Evolutionary conservation across 2,329 filamentous ascomycete genomes (phyloP).

Genomic region (Ophiosphaerella herpotricha): DNA sequence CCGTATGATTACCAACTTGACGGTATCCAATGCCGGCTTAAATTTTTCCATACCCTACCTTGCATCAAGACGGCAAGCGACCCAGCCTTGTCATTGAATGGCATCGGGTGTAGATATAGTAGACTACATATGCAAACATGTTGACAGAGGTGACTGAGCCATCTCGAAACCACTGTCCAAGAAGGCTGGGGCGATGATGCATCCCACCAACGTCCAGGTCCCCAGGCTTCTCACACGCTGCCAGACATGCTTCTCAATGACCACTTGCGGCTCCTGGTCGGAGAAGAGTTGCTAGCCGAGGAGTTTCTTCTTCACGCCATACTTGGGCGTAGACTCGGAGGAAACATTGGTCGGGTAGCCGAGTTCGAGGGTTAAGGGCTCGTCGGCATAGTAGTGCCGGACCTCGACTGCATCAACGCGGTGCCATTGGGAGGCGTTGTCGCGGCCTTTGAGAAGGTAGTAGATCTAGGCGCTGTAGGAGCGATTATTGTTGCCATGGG

Average conservation of each 20-base stretch:
- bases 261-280: conserved; percentile 52
- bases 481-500: conserved; percentile 38
- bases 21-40: no score
- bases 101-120: no score
- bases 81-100: no score
- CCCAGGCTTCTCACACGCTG: conserved; percentile 54
- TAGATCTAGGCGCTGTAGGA: conserved; percentile 58
- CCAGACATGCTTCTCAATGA: conserved; percentile 51
- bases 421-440: conserved; percentile 55
- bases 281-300: conserved; percentile 53
- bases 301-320: conserved; percentile 12
- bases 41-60: no score
- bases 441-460: conserved; percentile 55
- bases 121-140: no score
- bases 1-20: no score
- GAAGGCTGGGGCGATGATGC: conserved; percentile 29
- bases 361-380: conserved; percentile 54
- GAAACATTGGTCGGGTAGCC: conserved; percentile 34
- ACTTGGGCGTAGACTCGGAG: neutral
- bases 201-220: conserved; percentile 56
- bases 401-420: conserved; percentile 55
- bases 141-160: neutral
- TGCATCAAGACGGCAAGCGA: no score
- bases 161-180: conserved; percentile 24
- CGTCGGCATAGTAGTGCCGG: conserved; percentile 61